These are phyloP conservation scores for Orobanche coerulescens DNA, from an alignment of 257 asterid species.

Conservation along the genomic window DNA sequence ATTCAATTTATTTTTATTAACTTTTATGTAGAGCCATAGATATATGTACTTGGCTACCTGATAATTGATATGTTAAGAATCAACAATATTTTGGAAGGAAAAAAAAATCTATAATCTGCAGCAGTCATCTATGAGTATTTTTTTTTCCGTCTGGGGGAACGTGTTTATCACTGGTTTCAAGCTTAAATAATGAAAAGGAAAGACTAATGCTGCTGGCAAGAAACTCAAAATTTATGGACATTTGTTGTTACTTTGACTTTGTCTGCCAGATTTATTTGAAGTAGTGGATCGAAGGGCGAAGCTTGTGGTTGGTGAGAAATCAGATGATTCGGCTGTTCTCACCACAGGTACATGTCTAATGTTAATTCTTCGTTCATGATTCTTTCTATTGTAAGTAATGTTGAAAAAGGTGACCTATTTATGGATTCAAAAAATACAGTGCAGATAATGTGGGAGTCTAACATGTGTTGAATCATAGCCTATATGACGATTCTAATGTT, in stretches of 20 bases:
- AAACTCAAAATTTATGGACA: neutral
- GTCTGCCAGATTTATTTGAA: slow-evolving; percentile 73
- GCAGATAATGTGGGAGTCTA: neutral
- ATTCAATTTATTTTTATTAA: neutral
- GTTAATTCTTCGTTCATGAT: slow-evolving; percentile 7
- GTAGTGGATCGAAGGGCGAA: slow-evolving; percentile 94
- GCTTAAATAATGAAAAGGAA: neutral
- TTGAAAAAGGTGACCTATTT: neutral
- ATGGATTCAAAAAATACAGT: neutral
- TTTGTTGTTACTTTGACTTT: slow-evolving; percentile 14
- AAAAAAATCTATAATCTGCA: neutral
- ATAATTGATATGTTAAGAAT: slow-evolving; percentile 1
- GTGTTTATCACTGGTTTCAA: slow-evolving; percentile 6
- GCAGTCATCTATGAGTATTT: neutral
- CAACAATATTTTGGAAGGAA: neutral
- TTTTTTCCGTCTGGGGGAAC: neutral
- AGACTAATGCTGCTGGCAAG: neutral
- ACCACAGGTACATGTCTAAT: slow-evolving; percentile 43
- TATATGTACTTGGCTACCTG: slow-evolving; percentile 1
- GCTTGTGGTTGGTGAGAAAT: slow-evolving; percentile 76
- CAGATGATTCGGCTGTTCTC: slow-evolving; percentile 59
- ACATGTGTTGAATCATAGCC: neutral
- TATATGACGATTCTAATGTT: neutral
- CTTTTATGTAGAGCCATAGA: slow-evolving; percentile 10
- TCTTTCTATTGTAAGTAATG: neutral